These are phyloP conservation scores for Trichosanthes cucumerina DNA, from an alignment of 306 rosid species.

Conservation along the genomic window DNA sequence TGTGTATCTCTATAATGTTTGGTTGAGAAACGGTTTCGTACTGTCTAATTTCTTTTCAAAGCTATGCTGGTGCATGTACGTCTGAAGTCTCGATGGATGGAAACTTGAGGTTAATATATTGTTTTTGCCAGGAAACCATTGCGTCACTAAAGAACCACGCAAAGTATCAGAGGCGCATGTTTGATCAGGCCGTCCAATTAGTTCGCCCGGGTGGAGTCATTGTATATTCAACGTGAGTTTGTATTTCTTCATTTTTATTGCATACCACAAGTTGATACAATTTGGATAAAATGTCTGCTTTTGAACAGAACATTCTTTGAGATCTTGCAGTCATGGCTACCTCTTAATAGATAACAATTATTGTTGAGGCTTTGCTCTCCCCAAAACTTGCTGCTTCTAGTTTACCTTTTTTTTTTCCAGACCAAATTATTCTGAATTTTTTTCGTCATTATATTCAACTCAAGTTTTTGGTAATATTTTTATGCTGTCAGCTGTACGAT, in stretches of 20 bases:
- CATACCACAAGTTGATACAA: neutral
- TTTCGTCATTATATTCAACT: neutral
- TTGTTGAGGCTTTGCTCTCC: neutral
- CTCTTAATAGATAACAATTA: neutral
- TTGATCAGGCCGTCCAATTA: conserved; percentile 90
- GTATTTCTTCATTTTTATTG: neutral
- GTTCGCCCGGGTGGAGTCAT: conserved; percentile 76
- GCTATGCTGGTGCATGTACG: neutral
- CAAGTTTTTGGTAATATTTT: neutral
- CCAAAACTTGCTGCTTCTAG: neutral
- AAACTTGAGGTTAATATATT: conserved; percentile 3
- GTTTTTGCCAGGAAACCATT: conserved; percentile 56
- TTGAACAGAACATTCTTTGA: neutral
- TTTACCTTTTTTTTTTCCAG: neutral
- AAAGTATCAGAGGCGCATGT: conserved; percentile 77
- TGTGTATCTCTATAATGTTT: neutral
- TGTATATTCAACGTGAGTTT: conserved; percentile 86
- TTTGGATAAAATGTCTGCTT: neutral
- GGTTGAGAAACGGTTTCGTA: neutral
- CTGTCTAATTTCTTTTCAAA: neutral
- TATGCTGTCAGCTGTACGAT: conserved; percentile 58
- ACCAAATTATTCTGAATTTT: neutral
- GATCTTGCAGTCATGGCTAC: neutral
- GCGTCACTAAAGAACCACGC: conserved; percentile 65
- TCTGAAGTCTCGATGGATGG: neutral